These are phyloP conservation scores for Cercophora samala DNA, from an alignment of 495 filamentous ascomycete species.

Conservation along the genomic window DNA sequence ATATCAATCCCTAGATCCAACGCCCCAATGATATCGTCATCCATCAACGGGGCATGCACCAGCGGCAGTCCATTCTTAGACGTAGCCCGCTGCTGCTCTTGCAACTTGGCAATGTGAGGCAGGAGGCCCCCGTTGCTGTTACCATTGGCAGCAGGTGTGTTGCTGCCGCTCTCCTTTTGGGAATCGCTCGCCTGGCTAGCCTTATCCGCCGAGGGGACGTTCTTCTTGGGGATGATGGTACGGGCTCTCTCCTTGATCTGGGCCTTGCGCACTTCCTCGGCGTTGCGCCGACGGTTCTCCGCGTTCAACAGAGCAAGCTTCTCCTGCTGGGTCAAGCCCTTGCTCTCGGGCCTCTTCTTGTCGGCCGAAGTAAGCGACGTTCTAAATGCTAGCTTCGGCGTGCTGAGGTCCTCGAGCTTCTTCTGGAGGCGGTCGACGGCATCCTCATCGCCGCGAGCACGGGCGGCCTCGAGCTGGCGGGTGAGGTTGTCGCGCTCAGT, in stretches of 20 bases:
- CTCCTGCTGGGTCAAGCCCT: conserved; percentile 60
- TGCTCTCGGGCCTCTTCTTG: conserved; percentile 38
- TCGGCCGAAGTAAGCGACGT: conserved; percentile 51
- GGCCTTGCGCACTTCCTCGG: conserved; percentile 77
- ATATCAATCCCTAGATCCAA: conserved; percentile 81
- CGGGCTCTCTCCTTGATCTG: conserved; percentile 72
- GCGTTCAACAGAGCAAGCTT: conserved; percentile 71
- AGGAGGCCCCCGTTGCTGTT: conserved; percentile 34
- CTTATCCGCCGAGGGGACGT: conserved; percentile 41
- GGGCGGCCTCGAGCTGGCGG: conserved; percentile 62
- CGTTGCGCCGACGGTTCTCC: conserved; percentile 73
- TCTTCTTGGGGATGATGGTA: conserved; percentile 59
- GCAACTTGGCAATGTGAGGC: conserved; percentile 49
- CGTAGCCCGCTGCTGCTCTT: conserved; percentile 54
- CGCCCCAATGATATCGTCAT: conserved; percentile 79
- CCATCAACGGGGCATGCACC: conserved; percentile 69
- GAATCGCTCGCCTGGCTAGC: neutral
- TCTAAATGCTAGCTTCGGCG: conserved; percentile 66
- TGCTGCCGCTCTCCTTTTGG: conserved; percentile 38
- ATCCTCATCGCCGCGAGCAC: conserved; percentile 57
- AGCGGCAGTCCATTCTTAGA: conserved; percentile 59
- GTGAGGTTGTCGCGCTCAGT: conserved; percentile 61
- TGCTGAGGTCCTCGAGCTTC: conserved; percentile 64
- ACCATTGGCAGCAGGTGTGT: conserved; percentile 40
- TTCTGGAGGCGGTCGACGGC: conserved; percentile 58